These are phyloP conservation scores for Zymoseptoria crescenta DNA, from an alignment of 2,329 filamentous ascomycete genomes.

Conservation along the genomic window DNA sequence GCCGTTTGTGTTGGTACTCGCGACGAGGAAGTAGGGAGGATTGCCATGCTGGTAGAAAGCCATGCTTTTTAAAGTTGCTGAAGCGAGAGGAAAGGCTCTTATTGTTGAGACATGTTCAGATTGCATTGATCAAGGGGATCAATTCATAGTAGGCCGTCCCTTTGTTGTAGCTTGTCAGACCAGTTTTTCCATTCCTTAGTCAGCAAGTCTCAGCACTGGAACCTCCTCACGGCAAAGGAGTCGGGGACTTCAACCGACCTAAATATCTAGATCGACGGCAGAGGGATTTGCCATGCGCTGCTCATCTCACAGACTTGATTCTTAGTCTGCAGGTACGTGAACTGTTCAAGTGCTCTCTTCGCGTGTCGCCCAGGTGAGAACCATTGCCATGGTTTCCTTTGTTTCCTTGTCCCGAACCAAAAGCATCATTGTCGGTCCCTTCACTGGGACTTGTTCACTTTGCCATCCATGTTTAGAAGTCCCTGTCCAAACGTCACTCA, in stretches of 20 bases:
- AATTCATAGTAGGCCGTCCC: too few relatives aligned
- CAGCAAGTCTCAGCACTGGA: neutral
- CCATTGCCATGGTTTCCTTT: neutral
- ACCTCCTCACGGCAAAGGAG: too few relatives aligned
- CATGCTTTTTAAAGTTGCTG: neutral
- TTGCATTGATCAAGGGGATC: neutral
- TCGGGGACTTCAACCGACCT: neutral
- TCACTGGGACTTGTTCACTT: neutral
- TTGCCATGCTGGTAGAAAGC: too few relatives aligned
- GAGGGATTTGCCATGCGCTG: neutral
- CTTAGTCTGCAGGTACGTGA: neutral
- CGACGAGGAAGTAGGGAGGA: constrained; percentile 2
- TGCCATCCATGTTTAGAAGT: neutral
- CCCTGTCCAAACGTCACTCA: neutral
- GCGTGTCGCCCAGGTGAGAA: neutral
- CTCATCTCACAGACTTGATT: neutral
- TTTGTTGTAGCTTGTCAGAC: neutral
- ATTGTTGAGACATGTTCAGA: neutral
- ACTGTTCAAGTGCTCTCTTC: neutral
- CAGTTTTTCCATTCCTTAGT: neutral
- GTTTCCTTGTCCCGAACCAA: neutral
- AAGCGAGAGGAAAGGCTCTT: neutral
- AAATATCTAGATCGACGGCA: neutral
- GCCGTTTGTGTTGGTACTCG: constrained; percentile 7
- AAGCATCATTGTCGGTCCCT: neutral